A percentile compares a stretch with the other conserved stretches of the same genome.
Evolutionary conservation across 495 filamentous ascomycete species (phyloP).

Genomic region (Penicillium riverlandense): DNA sequence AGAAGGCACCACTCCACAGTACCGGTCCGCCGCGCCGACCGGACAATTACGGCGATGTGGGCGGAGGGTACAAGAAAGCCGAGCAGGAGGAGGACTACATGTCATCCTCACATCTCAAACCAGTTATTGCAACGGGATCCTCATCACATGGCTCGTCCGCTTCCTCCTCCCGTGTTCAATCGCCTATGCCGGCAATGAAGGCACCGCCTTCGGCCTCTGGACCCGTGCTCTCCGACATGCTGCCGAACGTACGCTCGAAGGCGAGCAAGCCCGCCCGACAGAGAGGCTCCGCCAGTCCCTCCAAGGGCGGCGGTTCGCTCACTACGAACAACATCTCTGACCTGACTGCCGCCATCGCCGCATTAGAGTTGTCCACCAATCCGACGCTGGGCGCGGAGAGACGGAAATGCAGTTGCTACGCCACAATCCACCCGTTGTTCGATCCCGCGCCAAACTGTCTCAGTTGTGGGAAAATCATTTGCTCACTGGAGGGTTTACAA

Average conservation of each 20-base stretch:
- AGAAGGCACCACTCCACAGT: conserved; percentile 52
- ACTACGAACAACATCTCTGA: conserved; percentile 66
- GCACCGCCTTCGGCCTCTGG: conserved; percentile 64
- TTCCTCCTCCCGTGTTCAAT: conserved; percentile 29
- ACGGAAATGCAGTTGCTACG: conserved; percentile 77
- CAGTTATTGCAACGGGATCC: conserved; percentile 22
- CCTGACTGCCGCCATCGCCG: conserved; percentile 84
- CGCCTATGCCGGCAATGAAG: conserved; percentile 37
- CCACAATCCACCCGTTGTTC: conserved; percentile 75
- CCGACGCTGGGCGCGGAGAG: conserved; percentile 52
- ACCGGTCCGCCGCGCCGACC: conserved; percentile 50
- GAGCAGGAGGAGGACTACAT: conserved; percentile 57
- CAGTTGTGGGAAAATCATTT: conserved; percentile 93
- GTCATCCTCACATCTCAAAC: conserved; percentile 20
- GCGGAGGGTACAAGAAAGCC: conserved; percentile 55
- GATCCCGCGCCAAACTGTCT: conserved; percentile 86
- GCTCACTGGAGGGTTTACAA: conserved; percentile 86
- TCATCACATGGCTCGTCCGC: conserved; percentile 16
- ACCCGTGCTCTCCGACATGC: conserved; percentile 69
- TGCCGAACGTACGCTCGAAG: conserved; percentile 55
- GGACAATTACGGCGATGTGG: conserved; percentile 50
- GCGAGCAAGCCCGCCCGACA: conserved; percentile 50
- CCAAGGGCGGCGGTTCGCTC: conserved; percentile 15
- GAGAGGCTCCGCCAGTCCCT: conserved; percentile 34
- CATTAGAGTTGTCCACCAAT: conserved; percentile 84